Percentiles rank a stretch among this genome's conserved stretches.
Evolutionary conservation across 768 basidiomycete genomes (phyloP).

Genomic region (Fomitopsis serialis): DNA sequence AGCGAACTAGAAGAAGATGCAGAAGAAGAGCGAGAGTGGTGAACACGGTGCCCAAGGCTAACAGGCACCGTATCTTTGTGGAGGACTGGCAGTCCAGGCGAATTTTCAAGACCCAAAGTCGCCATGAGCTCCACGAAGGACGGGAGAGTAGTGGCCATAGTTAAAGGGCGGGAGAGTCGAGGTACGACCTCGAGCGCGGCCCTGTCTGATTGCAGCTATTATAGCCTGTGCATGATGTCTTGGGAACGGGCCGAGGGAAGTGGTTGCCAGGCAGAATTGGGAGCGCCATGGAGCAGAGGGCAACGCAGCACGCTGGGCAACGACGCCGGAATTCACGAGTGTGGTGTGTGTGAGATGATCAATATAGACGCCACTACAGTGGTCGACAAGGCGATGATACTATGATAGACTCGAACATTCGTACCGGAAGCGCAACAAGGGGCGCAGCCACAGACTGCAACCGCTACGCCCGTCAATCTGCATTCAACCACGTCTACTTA

Average conservation of each 20-base stretch:
- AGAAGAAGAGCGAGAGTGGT: constrained; percentile 40
- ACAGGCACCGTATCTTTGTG: constrained; percentile 12
- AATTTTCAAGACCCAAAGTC: constrained; percentile 67
- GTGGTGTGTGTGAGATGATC: constrained; percentile 7
- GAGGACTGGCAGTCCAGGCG: constrained; percentile 23
- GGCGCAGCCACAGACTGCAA: not conserved
- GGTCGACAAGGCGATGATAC: constrained; percentile 16
- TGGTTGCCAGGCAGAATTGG: constrained; percentile 22
- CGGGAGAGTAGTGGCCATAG: constrained; percentile 71
- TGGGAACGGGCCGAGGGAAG: constrained; percentile 22
- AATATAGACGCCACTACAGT: constrained; percentile 2
- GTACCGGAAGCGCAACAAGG: not conserved
- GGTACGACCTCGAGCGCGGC: constrained; percentile 10
- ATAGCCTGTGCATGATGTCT: constrained; percentile 11
- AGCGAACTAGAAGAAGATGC: constrained; percentile 22
- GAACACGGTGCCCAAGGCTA: constrained; percentile 18
- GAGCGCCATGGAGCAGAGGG: constrained; percentile 10
- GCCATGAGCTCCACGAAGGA: constrained; percentile 88
- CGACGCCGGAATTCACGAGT: not conserved
- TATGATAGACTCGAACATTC: constrained; percentile 1
- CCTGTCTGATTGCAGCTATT: constrained; percentile 2
- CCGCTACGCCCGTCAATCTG: not conserved
- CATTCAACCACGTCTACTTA: too few species aligned
- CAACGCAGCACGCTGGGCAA: not conserved
- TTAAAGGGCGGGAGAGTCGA: constrained; percentile 19